Evolutionary conservation across 805 yeast species (phyloP), one percentile per base, ranked within the genome.

Genomic region (Lipomyces oligophaga): DNA sequence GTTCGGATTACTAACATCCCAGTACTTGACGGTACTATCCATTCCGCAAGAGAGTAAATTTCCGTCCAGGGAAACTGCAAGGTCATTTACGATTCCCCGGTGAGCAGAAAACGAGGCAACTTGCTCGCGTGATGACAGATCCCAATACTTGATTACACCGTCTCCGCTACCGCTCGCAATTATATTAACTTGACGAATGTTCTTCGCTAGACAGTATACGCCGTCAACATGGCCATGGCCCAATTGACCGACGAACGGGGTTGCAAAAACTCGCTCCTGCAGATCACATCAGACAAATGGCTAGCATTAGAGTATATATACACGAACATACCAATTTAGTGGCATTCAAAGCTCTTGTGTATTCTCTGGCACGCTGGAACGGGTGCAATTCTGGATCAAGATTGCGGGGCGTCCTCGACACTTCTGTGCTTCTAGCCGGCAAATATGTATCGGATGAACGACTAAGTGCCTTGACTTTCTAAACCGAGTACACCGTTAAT

Each of bases 191-290:
- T 77, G 71, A 35, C 75, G 67, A 62, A 79, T 79, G 66, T 89
- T 84, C 65, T 83, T 84, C 4, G 96, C 95, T 38, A 93, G 76
- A 15, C 81, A 71, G 66, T 93, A 90, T 11, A 93, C 87, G 48
- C 97, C 97, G 63, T 93, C 98, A 47, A 90, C 72, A 63, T 94
- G 98, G 6, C 98, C 98, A 51, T 78, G 76, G 2, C 99, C 99
- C 30, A 93, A 68, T 63, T 93, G 97, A 0, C 95, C 96, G 18
- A 94, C 74, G 66, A 93, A 93, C 2, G 99, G 99, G 62, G 89
- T 89, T 0, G 99, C 97, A 75, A 93, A 93, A 85, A 93, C 83
- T 57, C 97, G 76, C 63, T 90, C 52, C 53, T 50, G 34, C 3
- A 35, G 4, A 27, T n/a, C n/a, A n/a, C n/a, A n/a, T n/a, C 7